phyloP scores from a whole-genome alignment of 176 grass and related monocot species.

The Oryza australiensis region DNA sequence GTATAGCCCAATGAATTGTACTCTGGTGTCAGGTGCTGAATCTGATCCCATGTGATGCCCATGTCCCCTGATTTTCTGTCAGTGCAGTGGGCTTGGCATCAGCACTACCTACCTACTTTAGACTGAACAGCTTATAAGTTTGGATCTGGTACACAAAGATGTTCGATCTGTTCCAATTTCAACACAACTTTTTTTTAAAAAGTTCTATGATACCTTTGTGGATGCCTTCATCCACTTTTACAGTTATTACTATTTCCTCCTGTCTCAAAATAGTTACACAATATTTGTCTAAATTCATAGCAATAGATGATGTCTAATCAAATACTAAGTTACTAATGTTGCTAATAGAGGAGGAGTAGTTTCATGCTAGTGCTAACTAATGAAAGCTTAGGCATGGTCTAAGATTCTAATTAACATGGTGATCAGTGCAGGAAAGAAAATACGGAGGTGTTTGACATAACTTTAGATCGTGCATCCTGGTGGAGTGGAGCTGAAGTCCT shows the following conservation, averaged over 20 bases:
- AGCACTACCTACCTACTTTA: background rate
- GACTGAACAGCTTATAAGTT: background rate
- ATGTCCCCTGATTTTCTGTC: background rate
- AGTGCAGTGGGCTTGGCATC: background rate
- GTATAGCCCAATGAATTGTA: background rate
- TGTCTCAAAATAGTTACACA: too few species aligned
- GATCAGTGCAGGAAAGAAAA: background rate
- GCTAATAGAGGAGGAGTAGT: too few species aligned
- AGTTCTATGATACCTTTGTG: background rate
- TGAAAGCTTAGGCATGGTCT: background rate
- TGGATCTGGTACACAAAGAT: background rate
- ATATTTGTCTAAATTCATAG: too few species aligned
- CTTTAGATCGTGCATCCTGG: too few species aligned
- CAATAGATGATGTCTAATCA: too few species aligned
- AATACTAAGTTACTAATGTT: too few species aligned
- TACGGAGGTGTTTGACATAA: too few species aligned
- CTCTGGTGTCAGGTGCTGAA: background rate
- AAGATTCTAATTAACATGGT: background rate
- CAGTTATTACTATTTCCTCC: background rate
- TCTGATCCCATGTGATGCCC: slow-evolving; percentile 22
- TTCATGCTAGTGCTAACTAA: background rate
- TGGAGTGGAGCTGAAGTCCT: too few species aligned
- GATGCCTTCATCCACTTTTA: background rate
- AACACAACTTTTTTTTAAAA: background rate
- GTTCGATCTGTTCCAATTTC: background rate